These are phyloP conservation scores for Xylariomycetidae sp. DNA, from an alignment of 2,329 filamentous ascomycete genomes.

Conservation along the genomic window DNA sequence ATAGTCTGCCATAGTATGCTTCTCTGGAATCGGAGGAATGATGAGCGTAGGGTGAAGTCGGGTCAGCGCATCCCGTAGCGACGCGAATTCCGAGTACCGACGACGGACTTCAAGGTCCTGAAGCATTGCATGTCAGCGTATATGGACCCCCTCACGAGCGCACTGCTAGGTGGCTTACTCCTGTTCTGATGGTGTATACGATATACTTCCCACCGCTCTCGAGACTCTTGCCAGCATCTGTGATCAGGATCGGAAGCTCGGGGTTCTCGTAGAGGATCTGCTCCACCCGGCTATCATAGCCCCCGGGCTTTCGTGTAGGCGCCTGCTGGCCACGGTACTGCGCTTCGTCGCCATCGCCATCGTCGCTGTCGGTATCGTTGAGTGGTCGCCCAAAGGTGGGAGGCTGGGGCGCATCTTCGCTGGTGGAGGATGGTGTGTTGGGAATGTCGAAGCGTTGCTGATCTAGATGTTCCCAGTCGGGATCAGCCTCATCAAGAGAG, in stretches of 20 bases:
- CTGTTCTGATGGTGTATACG: conserved; percentile 93
- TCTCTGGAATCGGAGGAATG: conserved; percentile 95
- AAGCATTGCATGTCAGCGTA: conserved; percentile 7
- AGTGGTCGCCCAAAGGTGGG: conserved; percentile 25
- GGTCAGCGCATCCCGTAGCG: conserved; percentile 79
- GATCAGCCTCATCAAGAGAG: conserved; percentile 34
- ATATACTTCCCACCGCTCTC: conserved; percentile 92
- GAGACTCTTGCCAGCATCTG: conserved; percentile 88
- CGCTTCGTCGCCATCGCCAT: conserved; percentile 39
- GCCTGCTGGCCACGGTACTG: conserved; percentile 35
- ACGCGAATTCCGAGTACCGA: conserved; percentile 94
- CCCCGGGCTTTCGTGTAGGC: conserved; percentile 68
- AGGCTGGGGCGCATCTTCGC: conserved; percentile 53
- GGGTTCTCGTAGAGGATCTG: conserved; percentile 96
- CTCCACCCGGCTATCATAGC: conserved; percentile 92
- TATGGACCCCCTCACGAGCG: no score
- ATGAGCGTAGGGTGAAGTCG: conserved; percentile 91
- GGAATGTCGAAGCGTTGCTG: conserved; percentile 57
- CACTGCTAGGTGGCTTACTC: no score
- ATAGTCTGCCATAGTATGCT: conserved; percentile 98
- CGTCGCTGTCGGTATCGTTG: conserved; percentile 41
- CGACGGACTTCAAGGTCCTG: conserved; percentile 93
- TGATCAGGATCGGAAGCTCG: conserved; percentile 83
- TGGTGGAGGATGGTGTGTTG: conserved; percentile 65
- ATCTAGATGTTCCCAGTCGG: conserved; percentile 41